These are phyloP conservation scores for Arthrobotrys musiformis DNA, from an alignment of 2,329 filamentous ascomycete genomes.

Conservation along the genomic window DNA sequence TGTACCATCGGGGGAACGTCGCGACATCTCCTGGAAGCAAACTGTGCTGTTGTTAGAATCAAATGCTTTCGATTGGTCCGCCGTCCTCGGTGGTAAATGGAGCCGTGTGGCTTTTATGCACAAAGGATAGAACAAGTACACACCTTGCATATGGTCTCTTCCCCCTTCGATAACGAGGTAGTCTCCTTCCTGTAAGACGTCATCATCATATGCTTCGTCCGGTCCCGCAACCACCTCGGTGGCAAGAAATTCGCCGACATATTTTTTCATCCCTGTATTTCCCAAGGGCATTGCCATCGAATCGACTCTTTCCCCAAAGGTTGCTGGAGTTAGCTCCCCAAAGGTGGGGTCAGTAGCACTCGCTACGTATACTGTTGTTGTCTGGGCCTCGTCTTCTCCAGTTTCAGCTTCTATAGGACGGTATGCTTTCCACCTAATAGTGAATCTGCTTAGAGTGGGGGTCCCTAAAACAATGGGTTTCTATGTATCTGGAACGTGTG, in stretches of 20 bases:
- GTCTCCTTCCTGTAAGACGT: constrained; percentile 26
- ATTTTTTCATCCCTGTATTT: not conserved
- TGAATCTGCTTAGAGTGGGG: not conserved
- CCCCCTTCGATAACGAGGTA: constrained; percentile 33
- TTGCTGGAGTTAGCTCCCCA: not conserved
- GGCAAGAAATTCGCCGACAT: constrained; percentile 20
- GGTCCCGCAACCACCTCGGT: not conserved
- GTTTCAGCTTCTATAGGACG: constrained; percentile 1
- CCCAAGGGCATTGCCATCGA: not conserved
- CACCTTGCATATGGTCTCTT: constrained; percentile 34
- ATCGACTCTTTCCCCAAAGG: not conserved
- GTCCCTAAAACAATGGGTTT: not conserved
- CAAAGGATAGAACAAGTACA: no score
- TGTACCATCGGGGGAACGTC: not conserved
- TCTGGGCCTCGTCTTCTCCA: not conserved
- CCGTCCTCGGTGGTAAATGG: no score
- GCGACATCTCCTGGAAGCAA: constrained; percentile 36
- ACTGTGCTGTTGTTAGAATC: constrained; percentile 9
- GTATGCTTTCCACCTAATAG: constrained; percentile 36
- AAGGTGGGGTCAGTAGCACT: constrained; percentile 22
- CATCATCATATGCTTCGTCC: not conserved
- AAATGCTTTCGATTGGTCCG: not conserved
- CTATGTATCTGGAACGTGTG: not conserved
- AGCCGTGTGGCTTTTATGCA: no score
- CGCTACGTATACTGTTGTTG: not conserved